Evolutionary conservation across 2,329 filamentous ascomycete genomes (phyloP), one percentile per base, ranked within the genome.

Genomic region (Phialocephala sp.): DNA sequence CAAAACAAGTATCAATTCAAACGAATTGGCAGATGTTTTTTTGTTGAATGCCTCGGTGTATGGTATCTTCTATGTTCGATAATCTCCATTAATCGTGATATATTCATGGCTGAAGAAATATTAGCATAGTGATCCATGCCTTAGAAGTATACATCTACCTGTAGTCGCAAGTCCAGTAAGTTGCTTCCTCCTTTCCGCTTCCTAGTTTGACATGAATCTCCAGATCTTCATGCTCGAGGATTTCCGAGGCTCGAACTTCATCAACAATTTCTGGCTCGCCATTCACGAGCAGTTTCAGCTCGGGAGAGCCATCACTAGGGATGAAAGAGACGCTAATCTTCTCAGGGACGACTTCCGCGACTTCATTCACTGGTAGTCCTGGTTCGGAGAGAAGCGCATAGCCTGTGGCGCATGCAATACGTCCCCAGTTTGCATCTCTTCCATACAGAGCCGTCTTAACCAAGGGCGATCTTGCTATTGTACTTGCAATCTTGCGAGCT

Each of bases 381-480:
- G 85, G 87, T 70, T 87, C 85, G 1, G 84, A 85, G 68, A 89
- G 83, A 56, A 88, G 80, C 15, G 87, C 83, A 77, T 98, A 98
- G 2, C 95, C 95, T 4, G 94, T 93, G 0, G 95, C 94, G 78
- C 95, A 98, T 35, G 98, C 85, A 68, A 99, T 97, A 62, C 95
- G 93, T 39, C 95, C 95, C 95, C 95, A 99, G 83, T 99, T 99
- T 20, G 95, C 95, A 77, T 99, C 95, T 77, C 93, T 93, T 70
- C 95, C 95, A 79, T 99, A 99, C 47, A 99, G 84, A 0, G 95
- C 95, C 0, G 95, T 99, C 84, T 99, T 99, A 73, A 99, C 95
- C 14, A 99, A 87, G 9, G 95, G 93, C 0, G 93, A 97, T 59
- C 90, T 88, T 18, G 95, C 94, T 76, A 99, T 97, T 56, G 92